These are phyloP conservation scores for Xylaria sp. DNA, from an alignment of 2,329 filamentous ascomycete species.

Conservation along the genomic window DNA sequence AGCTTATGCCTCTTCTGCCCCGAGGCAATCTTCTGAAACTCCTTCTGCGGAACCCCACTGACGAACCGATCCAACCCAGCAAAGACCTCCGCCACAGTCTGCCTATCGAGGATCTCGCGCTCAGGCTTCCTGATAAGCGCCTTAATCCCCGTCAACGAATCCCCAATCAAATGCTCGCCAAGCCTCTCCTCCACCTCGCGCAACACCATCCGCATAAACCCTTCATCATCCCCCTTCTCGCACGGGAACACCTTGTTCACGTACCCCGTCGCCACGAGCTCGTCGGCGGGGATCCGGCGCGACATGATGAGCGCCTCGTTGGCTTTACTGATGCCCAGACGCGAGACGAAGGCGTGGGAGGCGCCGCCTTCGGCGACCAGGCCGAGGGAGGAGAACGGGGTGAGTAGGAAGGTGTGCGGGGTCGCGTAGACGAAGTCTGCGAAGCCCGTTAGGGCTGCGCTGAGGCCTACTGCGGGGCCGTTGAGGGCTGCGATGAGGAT, in stretches of 20 bases:
- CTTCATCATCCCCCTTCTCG: conserved; percentile 69
- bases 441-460: conserved; percentile 82
- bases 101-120: conserved; percentile 75
- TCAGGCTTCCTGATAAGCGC: conserved; percentile 80
- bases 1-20: conserved; percentile 97
- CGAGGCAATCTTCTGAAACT: conserved; percentile 85
- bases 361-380: conserved; percentile 91
- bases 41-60: conserved; percentile 82
- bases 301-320: conserved; percentile 96
- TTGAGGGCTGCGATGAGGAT: conserved; percentile 92
- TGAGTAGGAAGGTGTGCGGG: conserved; percentile 85
- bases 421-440: conserved; percentile 93
- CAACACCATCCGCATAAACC: conserved; percentile 78
- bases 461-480: conserved; percentile 88
- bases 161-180: conserved; percentile 81
- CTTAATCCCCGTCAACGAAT: conserved; percentile 87
- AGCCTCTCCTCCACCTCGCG: conserved; percentile 83
- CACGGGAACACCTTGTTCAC: conserved; percentile 83
- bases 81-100: conserved; percentile 88
- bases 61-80: conserved; percentile 84
- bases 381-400: conserved; percentile 89
- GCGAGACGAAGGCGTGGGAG: conserved; percentile 79
- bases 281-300: conserved; percentile 76
- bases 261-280: conserved; percentile 81
- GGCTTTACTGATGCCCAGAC: conserved; percentile 82